Evolutionary conservation across 1,139 yeast genomes (phyloP), one percentile per base, ranked within the genome.

Genomic region (Debaryomycetaceae sp.): DNA sequence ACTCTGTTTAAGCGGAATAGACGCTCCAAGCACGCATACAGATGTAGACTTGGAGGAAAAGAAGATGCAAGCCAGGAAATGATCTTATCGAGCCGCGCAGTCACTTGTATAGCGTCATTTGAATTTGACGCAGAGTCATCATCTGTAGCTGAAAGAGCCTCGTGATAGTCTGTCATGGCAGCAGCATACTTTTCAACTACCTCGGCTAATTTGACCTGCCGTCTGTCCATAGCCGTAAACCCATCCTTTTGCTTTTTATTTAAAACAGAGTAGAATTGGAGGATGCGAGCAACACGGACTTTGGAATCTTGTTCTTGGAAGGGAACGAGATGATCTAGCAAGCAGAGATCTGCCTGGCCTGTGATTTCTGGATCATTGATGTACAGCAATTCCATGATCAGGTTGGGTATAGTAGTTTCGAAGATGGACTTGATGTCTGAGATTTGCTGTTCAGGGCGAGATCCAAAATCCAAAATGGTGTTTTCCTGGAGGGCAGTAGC

Each of bases 301-400:
- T 46, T 47, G 0, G 58, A 37, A 32, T 68, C 68, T 26, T 67
- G 62, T 16, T 59, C 57, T 4, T 62, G 53, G 24, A 73, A 55
- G 0, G 93, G 83, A 12, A 81, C 47, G 2, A 86, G 43, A 32
- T 67, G 62, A 32, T 77, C 83, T 41, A 77, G 68, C 5, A 85
- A 43, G 2, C 68, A 58, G 3, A 56, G 38, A 46, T 86, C 95
- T 13, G 83, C 80, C 15, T 69, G 57, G n/a, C 76, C 67, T 33
- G 77, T 82, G 30, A 85, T 77, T 13, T 62, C 62, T 32, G 58
- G 65, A 42, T 82, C 87, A 47, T 85, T 83, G 37, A 86, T 79
- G 45, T 82, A 86, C 25, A 80, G 63, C 30, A 85, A 63, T 13
- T 77, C 73, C 31, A 86, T 54, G 1, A 86, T 52, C 23, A 68